Evolutionary conservation across 176 grass and related monocot species (phyloP).

Genomic region (Guadua angustifolia): DNA sequence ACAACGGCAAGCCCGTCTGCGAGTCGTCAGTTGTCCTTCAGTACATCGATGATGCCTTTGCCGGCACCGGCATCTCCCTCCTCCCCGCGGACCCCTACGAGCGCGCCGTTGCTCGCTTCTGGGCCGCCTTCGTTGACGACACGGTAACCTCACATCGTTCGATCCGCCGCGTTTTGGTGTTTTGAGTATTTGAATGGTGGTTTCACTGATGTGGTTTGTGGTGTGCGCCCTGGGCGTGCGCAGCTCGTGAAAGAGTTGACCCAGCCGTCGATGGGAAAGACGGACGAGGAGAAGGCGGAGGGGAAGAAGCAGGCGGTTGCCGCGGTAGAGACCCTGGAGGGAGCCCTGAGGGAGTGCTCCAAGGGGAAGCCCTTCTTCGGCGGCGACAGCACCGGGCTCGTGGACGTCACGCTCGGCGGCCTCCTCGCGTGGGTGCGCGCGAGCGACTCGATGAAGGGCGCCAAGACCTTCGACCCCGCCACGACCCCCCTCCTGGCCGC

Average conservation of each 20-base stretch:
- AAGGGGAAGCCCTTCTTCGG: conserved; percentile 58
- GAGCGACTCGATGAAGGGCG: background rate
- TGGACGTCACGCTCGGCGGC: conserved; percentile 50
- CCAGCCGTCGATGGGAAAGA: background rate
- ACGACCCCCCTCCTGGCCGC: conserved; percentile 40
- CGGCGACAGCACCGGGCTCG: conserved; percentile 38
- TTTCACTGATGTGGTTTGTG: background rate
- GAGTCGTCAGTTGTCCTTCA: conserved; percentile 63
- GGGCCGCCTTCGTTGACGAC: conserved; percentile 53
- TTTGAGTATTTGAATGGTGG: background rate
- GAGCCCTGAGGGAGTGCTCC: conserved; percentile 39
- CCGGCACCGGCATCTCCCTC: conserved; percentile 22
- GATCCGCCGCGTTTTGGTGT: background rate
- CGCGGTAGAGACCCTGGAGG: conserved; percentile 30
- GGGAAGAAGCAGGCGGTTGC: background rate
- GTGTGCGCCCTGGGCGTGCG: background rate
- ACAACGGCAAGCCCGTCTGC: conserved; percentile 47
- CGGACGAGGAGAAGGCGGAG: conserved; percentile 43
- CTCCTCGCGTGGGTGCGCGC: background rate
- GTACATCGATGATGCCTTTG: conserved; percentile 68
- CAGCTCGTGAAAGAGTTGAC: conserved; percentile 23
- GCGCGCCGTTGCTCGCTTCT: conserved; percentile 40
- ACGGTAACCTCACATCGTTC: conserved; percentile 31
- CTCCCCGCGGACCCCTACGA: conserved; percentile 43
- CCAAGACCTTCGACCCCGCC: conserved; percentile 24